phyloP scores from a whole-genome alignment of 306 rosid species.

The Dalbergia cultrata region DNA sequence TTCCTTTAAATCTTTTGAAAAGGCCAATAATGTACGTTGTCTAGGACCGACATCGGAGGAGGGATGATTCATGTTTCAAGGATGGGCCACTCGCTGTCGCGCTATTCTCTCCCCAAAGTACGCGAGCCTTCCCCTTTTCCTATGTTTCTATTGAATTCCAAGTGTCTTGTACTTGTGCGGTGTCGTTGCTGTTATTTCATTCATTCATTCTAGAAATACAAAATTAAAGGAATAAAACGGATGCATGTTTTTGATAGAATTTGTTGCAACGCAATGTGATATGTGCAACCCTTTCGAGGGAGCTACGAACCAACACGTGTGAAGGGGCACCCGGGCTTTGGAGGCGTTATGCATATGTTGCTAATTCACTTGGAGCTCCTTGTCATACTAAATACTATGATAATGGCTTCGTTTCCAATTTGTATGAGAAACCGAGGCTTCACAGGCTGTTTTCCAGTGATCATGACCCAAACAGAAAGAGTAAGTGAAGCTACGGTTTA shows the following conservation, averaged over 20 bases:
- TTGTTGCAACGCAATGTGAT: conserved; percentile 58
- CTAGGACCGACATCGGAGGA: neutral
- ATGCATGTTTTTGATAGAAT: conserved; percentile 53
- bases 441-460: conserved; percentile 78
- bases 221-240: neutral
- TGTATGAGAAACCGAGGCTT: conserved; percentile 66
- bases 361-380: conserved; percentile 48
- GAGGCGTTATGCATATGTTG: conserved; percentile 54
- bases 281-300: conserved; percentile 53
- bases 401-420: conserved; percentile 49
- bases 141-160: conserved; percentile 2
- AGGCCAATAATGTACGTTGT: neutral
- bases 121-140: conserved; percentile 33
- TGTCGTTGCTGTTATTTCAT: neutral
- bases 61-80: conserved; percentile 65
- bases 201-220: neutral
- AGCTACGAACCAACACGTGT: neutral
- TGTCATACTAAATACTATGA: neutral
- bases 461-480: conserved; percentile 79
- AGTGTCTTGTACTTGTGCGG: neutral
- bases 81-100: conserved; percentile 72
- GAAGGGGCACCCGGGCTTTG: conserved; percentile 68
- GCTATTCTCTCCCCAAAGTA: conserved; percentile 66
- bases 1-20: neutral
- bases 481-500: conserved; percentile 61